phyloP scores from a whole-genome alignment of 2,329 filamentous ascomycete genomes.

The Alternaria gaisen region DNA sequence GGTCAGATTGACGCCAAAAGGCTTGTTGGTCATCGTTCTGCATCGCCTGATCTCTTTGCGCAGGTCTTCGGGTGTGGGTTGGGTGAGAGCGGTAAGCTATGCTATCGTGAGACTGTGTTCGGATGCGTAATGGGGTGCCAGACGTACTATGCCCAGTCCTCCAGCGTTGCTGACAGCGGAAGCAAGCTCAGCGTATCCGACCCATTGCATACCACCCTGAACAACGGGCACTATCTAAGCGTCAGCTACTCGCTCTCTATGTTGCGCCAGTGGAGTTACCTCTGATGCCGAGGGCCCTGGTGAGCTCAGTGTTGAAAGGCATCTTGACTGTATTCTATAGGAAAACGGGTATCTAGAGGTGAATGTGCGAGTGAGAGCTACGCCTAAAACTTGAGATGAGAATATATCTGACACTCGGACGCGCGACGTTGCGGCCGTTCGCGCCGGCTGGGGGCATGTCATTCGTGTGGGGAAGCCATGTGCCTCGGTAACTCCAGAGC shows the following conservation, averaged over 20 bases:
- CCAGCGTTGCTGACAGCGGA: conserved; percentile 73
- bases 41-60: conserved; percentile 92
- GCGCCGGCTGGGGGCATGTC: conserved; percentile 22
- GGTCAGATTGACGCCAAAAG: conserved; percentile 95
- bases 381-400: not conserved
- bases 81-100: conserved; percentile 83
- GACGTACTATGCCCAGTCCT: conserved; percentile 72
- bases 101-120: conserved; percentile 20
- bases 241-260: conserved; percentile 51
- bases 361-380: not conserved
- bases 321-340: conserved; percentile 49
- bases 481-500: conserved; percentile 39
- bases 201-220: conserved; percentile 88
- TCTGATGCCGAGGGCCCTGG: conserved; percentile 67
- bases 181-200: conserved; percentile 81
- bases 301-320: conserved; percentile 72
- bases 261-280: conserved; percentile 32
- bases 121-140: not conserved
- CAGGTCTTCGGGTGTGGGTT: conserved; percentile 89
- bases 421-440: conserved; percentile 19
- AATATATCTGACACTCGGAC: conserved; percentile 17
- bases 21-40: conserved; percentile 77
- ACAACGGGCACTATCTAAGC: conserved; percentile 74
- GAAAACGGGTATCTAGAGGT: not conserved
- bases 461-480: conserved; percentile 38